Conservation (phyloP, 176 grass and related monocot species). For the Carex parvula region DNA sequence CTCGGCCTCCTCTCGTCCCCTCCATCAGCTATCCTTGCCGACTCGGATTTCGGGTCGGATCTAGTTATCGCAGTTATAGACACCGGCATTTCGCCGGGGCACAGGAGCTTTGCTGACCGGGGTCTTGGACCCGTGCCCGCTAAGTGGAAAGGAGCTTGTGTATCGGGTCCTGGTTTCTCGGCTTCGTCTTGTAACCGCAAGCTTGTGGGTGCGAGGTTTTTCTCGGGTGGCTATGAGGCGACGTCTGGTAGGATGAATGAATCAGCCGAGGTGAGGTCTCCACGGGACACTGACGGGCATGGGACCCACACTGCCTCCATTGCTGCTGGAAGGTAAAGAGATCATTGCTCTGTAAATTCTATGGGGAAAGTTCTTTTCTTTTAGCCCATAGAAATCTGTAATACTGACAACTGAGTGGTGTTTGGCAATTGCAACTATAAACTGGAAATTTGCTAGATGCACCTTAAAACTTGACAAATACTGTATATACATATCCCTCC, state of each 20-base stretch:
- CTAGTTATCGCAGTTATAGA: slow-evolving; percentile 76
- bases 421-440: not conserved
- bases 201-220: slow-evolving; percentile 76
- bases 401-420: not conserved
- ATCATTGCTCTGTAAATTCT: not conserved
- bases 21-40: slow-evolving; percentile 70
- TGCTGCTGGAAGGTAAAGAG: slow-evolving; percentile 46
- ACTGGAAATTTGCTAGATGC: not conserved
- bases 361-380: not conserved
- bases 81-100: slow-evolving; percentile 70
- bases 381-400: not conserved
- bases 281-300: slow-evolving; percentile 80
- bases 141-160: slow-evolving; percentile 62
- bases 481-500: not conserved
- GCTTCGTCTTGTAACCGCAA: slow-evolving; percentile 72
- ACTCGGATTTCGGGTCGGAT: slow-evolving; percentile 79
- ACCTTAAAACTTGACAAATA: not conserved
- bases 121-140: slow-evolving; percentile 50
- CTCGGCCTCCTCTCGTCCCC: slow-evolving; percentile 65
- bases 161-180: slow-evolving; percentile 51
- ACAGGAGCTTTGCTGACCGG: slow-evolving; percentile 66
- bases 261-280: slow-evolving; percentile 65
- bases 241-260: slow-evolving; percentile 85
- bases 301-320: slow-evolving; percentile 89
- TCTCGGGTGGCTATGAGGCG: slow-evolving; percentile 74